These are phyloP conservation scores for Xerocomus amazonicus DNA, from an alignment of 1,284 basidiomycete species.

Conservation along the genomic window DNA sequence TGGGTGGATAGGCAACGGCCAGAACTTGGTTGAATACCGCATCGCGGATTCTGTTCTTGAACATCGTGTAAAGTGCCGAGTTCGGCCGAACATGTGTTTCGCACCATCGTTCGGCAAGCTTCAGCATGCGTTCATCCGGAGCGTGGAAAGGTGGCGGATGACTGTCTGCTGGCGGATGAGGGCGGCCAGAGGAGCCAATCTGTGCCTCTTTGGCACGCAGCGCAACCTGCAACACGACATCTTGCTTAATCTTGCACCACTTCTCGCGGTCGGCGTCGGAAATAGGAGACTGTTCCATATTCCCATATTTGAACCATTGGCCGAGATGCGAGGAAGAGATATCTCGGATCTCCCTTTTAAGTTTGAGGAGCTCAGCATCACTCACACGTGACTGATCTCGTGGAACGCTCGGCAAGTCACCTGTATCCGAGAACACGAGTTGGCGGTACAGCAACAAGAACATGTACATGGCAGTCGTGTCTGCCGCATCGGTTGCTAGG, in stretches of 20 bases:
- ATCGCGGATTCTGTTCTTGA: constrained; percentile 60
- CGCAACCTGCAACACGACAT: constrained; percentile 65
- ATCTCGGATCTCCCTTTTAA: constrained; percentile 77
- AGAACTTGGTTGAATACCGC: constrained; percentile 62
- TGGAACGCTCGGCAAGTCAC: constrained; percentile 18
- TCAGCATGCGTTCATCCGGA: constrained; percentile 50
- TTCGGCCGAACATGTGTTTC: constrained; percentile 54
- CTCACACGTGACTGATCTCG: constrained; percentile 36
- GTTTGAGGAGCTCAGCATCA: constrained; percentile 49
- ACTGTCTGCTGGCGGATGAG: constrained; percentile 11
- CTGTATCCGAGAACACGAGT: constrained; percentile 49
- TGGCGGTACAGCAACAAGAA: constrained; percentile 79
- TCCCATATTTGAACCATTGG: constrained; percentile 45
- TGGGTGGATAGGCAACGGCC: constrained; percentile 45
- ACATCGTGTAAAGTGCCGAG: constrained; percentile 53
- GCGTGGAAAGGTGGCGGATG: constrained; percentile 26
- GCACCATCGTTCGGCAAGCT: constrained; percentile 62
- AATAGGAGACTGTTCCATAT: constrained; percentile 20
- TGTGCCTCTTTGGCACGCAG: constrained; percentile 52
- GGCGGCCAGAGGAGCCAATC: constrained; percentile 10
- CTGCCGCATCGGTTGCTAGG: constrained; percentile 71
- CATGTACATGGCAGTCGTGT: constrained; percentile 76
- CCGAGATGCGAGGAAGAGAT: constrained; percentile 63
- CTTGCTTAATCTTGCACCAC: constrained; percentile 51
- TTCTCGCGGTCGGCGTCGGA: constrained; percentile 40